Conservation (phyloP, 352 stramenopile species). For the Chrysophaeum taylorii region DNA sequence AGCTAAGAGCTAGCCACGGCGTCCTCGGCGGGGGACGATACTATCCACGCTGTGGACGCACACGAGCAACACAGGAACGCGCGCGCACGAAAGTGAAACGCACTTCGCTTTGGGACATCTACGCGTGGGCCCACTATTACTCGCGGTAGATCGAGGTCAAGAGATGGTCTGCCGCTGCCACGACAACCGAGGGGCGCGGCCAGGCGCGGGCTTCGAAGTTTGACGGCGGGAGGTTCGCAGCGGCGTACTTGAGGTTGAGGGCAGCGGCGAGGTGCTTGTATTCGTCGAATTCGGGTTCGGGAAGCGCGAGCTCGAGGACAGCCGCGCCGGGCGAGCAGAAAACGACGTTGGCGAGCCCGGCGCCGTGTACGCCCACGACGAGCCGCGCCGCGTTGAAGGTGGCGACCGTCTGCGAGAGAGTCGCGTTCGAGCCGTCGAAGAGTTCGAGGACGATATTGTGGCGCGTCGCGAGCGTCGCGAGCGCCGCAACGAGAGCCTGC, state of each 20-base stretch:
- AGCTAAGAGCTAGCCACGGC: no score
- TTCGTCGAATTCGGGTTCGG: conserved; percentile 7
- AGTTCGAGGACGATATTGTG: not conserved
- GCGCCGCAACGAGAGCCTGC: not conserved
- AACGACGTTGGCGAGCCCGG: conserved; percentile 2
- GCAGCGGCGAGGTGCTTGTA: not conserved
- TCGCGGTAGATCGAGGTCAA: no score
- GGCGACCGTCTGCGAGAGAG: not conserved
- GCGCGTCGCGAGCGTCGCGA: not conserved
- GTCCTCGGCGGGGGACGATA: no score
- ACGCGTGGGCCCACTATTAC: no score
- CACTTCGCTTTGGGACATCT: no score
- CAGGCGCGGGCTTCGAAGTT: conserved; percentile 13
- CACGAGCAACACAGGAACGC: no score
- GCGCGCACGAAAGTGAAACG: no score
- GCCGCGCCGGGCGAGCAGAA: not conserved
- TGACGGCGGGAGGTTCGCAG: not conserved
- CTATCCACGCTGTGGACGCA: no score
- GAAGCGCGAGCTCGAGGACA: not conserved
- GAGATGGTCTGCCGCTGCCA: no score
- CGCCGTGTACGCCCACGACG: conserved; percentile 14
- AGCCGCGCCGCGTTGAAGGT: not conserved
- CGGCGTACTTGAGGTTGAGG: not conserved
- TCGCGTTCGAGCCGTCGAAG: not conserved
- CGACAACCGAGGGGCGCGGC: no score